Evolutionary conservation across 345 rosid genomes (phyloP).

Genomic region (Salix suchowensis): DNA sequence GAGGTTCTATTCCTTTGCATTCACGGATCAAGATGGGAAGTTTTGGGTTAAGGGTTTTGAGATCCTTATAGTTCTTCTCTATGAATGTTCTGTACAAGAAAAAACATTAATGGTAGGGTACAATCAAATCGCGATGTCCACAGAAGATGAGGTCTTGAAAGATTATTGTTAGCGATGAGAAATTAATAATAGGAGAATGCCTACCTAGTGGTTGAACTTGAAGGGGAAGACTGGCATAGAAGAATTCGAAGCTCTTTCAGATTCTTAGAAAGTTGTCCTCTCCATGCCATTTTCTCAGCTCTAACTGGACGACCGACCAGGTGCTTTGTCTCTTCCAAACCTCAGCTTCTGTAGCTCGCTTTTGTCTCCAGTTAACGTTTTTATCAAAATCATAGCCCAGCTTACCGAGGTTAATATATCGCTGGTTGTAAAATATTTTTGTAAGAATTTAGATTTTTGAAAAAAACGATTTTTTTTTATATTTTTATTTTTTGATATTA

Average conservation of each 20-base stretch:
- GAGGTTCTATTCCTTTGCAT: slow-evolving; percentile 71
- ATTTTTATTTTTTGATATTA: too few species aligned
- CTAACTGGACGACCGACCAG: neutral
- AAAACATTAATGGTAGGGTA: neutral
- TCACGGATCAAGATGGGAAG: slow-evolving; percentile 85
- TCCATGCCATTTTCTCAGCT: slow-evolving; percentile 25
- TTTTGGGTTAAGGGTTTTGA: slow-evolving; percentile 85
- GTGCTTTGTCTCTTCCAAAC: neutral
- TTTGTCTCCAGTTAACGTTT: neutral
- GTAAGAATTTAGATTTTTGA: too few species aligned
- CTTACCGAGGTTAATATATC: too few species aligned
- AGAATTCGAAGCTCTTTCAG: slow-evolving; percentile 32
- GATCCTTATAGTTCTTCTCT: slow-evolving; percentile 78
- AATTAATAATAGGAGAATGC: neutral
- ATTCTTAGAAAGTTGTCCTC: slow-evolving; percentile 25
- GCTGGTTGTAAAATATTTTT: too few species aligned
- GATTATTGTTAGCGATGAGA: neutral
- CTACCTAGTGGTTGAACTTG: slow-evolving; percentile 26
- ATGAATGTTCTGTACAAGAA: slow-evolving; percentile 50
- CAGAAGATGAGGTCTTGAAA: neutral
- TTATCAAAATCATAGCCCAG: too few species aligned
- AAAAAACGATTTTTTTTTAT: too few species aligned
- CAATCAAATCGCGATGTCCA: neutral
- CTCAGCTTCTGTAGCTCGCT: neutral
- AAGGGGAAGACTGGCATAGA: slow-evolving; percentile 28